These are phyloP conservation scores for Arabidopsis suecica DNA, from an alignment of 345 rosid genomes.

Conservation along the genomic window DNA sequence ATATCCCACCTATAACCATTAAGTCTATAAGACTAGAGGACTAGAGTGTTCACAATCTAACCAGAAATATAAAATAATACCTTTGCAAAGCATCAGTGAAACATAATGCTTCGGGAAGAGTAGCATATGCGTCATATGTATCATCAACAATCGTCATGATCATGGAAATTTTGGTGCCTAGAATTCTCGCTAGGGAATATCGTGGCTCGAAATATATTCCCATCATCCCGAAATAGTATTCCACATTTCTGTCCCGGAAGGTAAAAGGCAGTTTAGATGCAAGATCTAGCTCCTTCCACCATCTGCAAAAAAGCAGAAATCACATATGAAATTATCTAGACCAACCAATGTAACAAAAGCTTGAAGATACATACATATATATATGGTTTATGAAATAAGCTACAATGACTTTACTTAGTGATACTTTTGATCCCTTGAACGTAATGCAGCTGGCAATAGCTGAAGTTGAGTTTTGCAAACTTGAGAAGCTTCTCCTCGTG, in stretches of 20 bases:
- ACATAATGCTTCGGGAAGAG: constrained; percentile 21
- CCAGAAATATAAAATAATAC: background rate
- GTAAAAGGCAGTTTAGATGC: background rate
- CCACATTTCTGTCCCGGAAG: constrained; percentile 11
- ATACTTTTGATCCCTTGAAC: background rate
- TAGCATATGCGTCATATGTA: constrained; percentile 19
- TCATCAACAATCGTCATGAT: constrained; percentile 12
- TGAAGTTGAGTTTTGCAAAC: constrained; percentile 19
- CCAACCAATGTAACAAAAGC: background rate
- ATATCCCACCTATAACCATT: constrained; percentile 15
- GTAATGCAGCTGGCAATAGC: constrained; percentile 12
- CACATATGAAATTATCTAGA: background rate
- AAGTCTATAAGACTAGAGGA: background rate
- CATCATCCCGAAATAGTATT: background rate
- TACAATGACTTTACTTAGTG: background rate
- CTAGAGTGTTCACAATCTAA: background rate
- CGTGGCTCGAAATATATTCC: constrained; percentile 12
- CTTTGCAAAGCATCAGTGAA: constrained; percentile 23
- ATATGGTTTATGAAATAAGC: background rate
- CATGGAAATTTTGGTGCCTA: constrained; percentile 7
- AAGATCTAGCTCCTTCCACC: constrained; percentile 29
- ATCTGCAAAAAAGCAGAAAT: background rate
- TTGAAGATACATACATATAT: background rate
- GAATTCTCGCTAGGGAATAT: constrained; percentile 16
- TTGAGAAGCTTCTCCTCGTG: constrained; percentile 13